These are phyloP conservation scores for Cryptococcus floricola DNA, from an alignment of 1,284 basidiomycete species.

Conservation along the genomic window DNA sequence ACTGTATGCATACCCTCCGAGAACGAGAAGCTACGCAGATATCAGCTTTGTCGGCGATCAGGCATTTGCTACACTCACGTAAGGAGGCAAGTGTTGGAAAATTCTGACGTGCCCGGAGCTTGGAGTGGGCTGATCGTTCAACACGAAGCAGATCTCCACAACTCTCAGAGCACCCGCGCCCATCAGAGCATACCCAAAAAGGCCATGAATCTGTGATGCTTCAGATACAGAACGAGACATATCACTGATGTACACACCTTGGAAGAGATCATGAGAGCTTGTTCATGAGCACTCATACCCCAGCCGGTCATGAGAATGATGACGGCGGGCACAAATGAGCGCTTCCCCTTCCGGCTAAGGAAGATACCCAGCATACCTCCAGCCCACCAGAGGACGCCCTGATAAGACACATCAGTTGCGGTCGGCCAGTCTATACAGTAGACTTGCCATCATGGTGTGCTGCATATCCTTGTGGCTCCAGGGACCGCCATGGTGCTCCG, in stretches of 20 bases:
- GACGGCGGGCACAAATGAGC: slow-evolving; percentile 74
- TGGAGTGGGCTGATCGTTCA: slow-evolving; percentile 47
- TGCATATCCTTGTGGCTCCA: slow-evolving; percentile 93
- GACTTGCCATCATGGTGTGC: slow-evolving; percentile 64
- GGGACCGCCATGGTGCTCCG: slow-evolving; percentile 72
- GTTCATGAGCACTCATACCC: slow-evolving; percentile 89
- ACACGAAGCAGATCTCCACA: slow-evolving; percentile 77
- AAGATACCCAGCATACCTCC: slow-evolving; percentile 86
- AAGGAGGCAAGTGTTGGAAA: slow-evolving; percentile 80
- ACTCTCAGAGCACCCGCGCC: slow-evolving; percentile 76
- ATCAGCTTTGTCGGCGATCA: not conserved
- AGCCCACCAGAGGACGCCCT: slow-evolving; percentile 75
- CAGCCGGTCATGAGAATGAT: slow-evolving; percentile 89
- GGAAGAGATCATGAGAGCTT: slow-evolving; percentile 77
- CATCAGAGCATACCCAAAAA: slow-evolving; percentile 83
- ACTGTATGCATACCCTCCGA: not conserved
- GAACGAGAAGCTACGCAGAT: not conserved
- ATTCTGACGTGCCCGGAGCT: slow-evolving; percentile 51
- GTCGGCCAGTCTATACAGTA: too few relatives aligned
- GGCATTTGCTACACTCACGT: slow-evolving; percentile 53
- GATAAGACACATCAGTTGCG: slow-evolving; percentile 9
- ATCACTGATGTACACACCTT: slow-evolving; percentile 53
- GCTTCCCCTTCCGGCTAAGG: slow-evolving; percentile 75
- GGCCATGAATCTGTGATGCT: slow-evolving; percentile 63
- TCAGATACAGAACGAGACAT: not conserved